Evolutionary conservation across 2,329 filamentous ascomycete species (phyloP), one percentile per base, ranked within the genome.

Genomic region (Fusarium graminum): DNA sequence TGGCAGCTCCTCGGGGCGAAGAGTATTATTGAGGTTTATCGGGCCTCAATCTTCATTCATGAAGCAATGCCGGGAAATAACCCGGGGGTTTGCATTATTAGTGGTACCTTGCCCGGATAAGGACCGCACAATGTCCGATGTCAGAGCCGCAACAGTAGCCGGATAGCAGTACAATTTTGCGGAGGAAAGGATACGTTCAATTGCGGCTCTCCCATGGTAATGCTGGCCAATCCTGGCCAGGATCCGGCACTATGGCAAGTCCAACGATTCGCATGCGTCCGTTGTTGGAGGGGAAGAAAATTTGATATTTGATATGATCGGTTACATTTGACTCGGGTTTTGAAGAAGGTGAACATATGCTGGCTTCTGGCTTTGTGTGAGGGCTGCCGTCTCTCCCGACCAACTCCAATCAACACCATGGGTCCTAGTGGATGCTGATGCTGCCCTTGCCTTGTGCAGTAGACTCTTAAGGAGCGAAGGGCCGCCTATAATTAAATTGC

Each of bases 401-500:
- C 42, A 55, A 70, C 39, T 52, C 50, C 44, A 30, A 58, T 56
- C 47, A 43, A 34, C 32, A n/a, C 30, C 42, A 39, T 28, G 30
- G 36, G 63, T 56, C 59, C 56, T 46, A 52, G 64, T 64, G 63
- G 68, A 63, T 56, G 45, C 57, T 34, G 38, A 61, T 57, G 43
- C 43, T 58, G 57, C 47, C 65, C 55, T 67, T 53, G 52, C 43
- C 52, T 56, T 55, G 47, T 55, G 44, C 36, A 60, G 28, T 41
- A 25, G 45, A 28, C 32, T 32, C 28, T 42, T 30, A 34, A 46
- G 46, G 38, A 61, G 29, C 29, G 25, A 26, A 30, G 28, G 53
- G 54, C 55, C 68, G 54, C 55, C 68, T 68, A 63, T 68, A 63
- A 59, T 72, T 72, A 71, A 72, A 64, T 64, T 68, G 53, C 60